Percentiles rank a stretch among this genome's conserved stretches.
Evolutionary conservation across 345 rosid species (phyloP).

Genomic region (Crucihimalaya himalaica): DNA sequence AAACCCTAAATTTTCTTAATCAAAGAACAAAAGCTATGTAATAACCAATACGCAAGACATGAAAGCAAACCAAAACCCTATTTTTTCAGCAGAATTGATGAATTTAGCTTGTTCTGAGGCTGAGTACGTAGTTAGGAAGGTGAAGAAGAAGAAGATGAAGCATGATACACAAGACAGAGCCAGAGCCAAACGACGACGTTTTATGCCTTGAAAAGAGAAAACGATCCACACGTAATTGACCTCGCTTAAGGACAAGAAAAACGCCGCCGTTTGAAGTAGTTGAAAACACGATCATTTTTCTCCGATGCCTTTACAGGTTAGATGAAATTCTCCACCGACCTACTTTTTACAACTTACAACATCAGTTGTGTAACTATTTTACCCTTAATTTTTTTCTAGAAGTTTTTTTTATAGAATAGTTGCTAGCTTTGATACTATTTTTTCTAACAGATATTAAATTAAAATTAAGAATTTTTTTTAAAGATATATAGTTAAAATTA

Average conservation of each 20-base stretch:
- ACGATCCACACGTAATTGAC: not conserved
- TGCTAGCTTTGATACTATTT: too few species aligned
- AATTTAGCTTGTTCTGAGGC: slow-evolving; percentile 3
- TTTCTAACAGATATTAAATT: too few species aligned
- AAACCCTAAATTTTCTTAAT: not conserved
- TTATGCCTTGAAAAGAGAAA: not conserved
- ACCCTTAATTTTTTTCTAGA: too few species aligned
- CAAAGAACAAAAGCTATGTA: not conserved
- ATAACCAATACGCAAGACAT: not conserved
- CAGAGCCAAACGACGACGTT: slow-evolving; percentile 1
- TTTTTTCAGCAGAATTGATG: not conserved
- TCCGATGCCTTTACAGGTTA: too few species aligned
- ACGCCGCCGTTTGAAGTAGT: not conserved
- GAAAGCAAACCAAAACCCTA: not conserved
- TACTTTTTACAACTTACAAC: too few species aligned
- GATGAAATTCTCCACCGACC: too few species aligned
- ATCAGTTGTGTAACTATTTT: too few species aligned
- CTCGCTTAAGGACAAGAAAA: not conserved
- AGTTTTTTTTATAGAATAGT: too few species aligned
- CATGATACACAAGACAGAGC: not conserved
- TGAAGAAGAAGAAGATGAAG: too few species aligned
- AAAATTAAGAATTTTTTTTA: too few species aligned
- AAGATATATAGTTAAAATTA: too few species aligned
- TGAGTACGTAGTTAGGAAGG: not conserved
- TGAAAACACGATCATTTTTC: too few species aligned